Evolutionary conservation across 108 stramenopile genomes (phyloP), one percentile per base, ranked within the genome.

Genomic region (Nitzschia sp.): DNA sequence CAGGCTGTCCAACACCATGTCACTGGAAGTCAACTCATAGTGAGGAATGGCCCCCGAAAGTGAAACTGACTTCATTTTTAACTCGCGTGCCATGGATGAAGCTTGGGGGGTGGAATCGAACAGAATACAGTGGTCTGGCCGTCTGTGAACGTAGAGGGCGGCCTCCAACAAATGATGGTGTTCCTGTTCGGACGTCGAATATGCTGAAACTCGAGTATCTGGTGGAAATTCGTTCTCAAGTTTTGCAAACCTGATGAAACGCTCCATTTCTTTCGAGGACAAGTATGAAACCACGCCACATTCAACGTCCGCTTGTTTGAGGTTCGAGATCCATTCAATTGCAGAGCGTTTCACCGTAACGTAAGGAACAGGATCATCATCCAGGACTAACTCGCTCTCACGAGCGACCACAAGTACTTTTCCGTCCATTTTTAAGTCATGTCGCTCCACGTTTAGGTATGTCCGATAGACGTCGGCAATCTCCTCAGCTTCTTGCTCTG

Each of bases 41-140:
- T 71, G 71, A 12, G 86, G 84, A 61, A 83, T 88, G 9, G 79
- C 61, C 51, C 88, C 76, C 12, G 87, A 75, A 41, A 89, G 48
- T 7, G 80, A 67, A 14, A 92, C 81, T 62, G 77, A 79, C 55
- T 85, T 82, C 91, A 89, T 89, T n/a, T 78, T 74, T 12, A 82
- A 72, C 24, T 89, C 88, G 53, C 83, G 88, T 8, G 86, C 88
- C 10, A 77, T 81, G 10, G 53, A 73, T 15, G 80, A 70, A 9
- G 83, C 78, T 17, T 56, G 34, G 0, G 91, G 87, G 50, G 79
- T 86, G 44, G 81, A 71, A 66, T 89, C 91, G 56, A 92, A 89
- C 7, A 86, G 78, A 34, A 89, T 73, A 59, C 91, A 92, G 51
- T 84, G 80, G 51, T 89, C 86, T 8, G 91, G 88, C 22, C 86